phyloP scores from a whole-genome alignment of 495 filamentous ascomycete genomes.

The Xylaria cubensis region DNA sequence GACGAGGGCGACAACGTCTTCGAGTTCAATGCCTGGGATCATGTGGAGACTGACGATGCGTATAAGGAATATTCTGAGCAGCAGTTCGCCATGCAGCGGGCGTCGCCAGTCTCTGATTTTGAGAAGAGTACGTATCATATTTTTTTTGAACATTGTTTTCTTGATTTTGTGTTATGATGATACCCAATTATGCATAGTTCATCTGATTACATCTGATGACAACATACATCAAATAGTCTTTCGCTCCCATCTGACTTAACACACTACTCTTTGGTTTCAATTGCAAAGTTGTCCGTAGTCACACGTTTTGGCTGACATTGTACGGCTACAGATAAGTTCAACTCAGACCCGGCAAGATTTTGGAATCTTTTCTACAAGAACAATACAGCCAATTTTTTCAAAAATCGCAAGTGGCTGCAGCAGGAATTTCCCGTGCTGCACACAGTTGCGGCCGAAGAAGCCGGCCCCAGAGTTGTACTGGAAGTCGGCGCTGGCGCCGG shows the following conservation, averaged over 20 bases:
- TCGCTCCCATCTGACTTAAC: slow-evolving; percentile 67
- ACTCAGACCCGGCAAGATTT: slow-evolving; percentile 87
- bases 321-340: slow-evolving; percentile 69
- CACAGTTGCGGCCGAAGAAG: slow-evolving; percentile 67
- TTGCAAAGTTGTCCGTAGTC: slow-evolving; percentile 3
- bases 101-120: slow-evolving; percentile 82
- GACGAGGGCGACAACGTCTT: slow-evolving; percentile 84
- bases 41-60: slow-evolving; percentile 84
- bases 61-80: slow-evolving; percentile 81
- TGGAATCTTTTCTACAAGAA: slow-evolving; percentile 98
- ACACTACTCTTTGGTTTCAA: slow-evolving; percentile 24
- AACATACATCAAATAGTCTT: slow-evolving; percentile 60
- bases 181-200: slow-evolving; percentile 66
- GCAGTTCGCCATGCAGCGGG: slow-evolving; percentile 83
- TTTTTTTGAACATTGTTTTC: slow-evolving; percentile 19
- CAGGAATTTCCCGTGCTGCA: slow-evolving; percentile 91
- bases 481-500: slow-evolving; percentile 96
- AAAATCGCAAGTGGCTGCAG: slow-evolving; percentile 93
- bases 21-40: slow-evolving; percentile 98
- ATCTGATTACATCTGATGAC: slow-evolving; percentile 64
- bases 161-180: slow-evolving; percentile 55
- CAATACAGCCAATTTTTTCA: slow-evolving; percentile 96
- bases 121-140: slow-evolving; percentile 67
- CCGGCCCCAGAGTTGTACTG: slow-evolving; percentile 69
- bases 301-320: slow-evolving; percentile 41